Base-by-base conservation (phyloP, 2,329 filamentous ascomycete species). In the Trichoderma sp. region DNA sequence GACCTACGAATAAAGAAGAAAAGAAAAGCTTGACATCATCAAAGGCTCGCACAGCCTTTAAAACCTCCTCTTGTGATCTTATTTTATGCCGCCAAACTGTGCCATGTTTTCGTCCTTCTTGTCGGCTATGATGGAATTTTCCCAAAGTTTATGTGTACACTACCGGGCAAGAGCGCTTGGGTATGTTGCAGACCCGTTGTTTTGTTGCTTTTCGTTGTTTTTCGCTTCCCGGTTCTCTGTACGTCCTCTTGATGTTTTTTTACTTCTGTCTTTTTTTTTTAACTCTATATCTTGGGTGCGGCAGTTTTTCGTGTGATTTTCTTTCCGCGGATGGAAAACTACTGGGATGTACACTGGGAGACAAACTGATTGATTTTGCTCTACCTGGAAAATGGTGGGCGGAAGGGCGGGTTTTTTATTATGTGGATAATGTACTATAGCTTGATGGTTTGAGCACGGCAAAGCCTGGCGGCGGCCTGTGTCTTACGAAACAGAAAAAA, bases 1-100 rank as follows among this genome's bases (percentile, higher is more conserved):
- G 77, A 76, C 76, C 62, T 76, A 80, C 31, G 83, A 85, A 60
- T 83, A 83, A 77, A 71, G 14, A 38, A 41, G n/a, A 4, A 29
- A 59, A n/a, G 24, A 59, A 53, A 60, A 41, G 8, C 14, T 45
- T 41, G 67, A 24, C 29, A 12, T 50, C 56, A 62, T 45, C 33
- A 60, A 60, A 71, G 67, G 67, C 53, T 29, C 59, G 59, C 68
- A 53, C 68, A 53, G 56, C 68, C 68, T 71, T 71, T 8, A 9
- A 18, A 45, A 45, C 41, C 31, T 60, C 53, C 50, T 60, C 66
- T 38, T 60, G 35, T 59, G 18, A 38, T 64, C 74, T 76, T 60
- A 29, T 18, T 18, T 18, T 31, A 45, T n/a, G 59, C 38, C 62
- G 45, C 65, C 64, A 53, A 59, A 45, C 31, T 38, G 69, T 50